A percentile compares a stretch with the other conserved stretches of the same genome.
Evolutionary conservation across 805 yeast species (phyloP).

Genomic region (Candida pseudoglaebosa): DNA sequence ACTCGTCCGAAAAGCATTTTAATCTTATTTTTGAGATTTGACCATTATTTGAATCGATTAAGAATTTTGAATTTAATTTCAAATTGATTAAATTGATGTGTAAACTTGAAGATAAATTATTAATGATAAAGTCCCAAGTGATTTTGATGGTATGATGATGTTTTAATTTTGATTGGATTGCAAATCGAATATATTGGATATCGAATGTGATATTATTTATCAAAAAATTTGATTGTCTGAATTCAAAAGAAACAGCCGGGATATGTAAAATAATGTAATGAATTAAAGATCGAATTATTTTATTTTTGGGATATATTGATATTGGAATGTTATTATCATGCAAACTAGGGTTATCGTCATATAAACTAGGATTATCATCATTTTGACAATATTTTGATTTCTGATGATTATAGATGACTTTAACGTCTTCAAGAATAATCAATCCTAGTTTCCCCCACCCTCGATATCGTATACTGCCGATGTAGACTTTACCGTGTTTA

Average conservation of each 20-base stretch:
- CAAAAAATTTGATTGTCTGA: not conserved
- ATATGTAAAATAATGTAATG: not conserved
- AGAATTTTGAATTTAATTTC: conserved; percentile 1
- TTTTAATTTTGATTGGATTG: not conserved
- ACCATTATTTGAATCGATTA: conserved; percentile 10
- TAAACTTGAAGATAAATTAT: not conserved
- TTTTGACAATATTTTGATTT: not conserved
- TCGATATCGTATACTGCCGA: conserved; percentile 25
- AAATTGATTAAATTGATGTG: not conserved
- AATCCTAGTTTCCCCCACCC: conserved; percentile 37
- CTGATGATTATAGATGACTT: not conserved
- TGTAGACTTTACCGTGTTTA: conserved; percentile 10
- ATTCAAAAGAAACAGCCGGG: not conserved
- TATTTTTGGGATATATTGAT: conserved; percentile 19
- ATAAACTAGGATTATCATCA: not conserved
- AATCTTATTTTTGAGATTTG: conserved; percentile 1
- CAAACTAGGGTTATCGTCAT: not conserved
- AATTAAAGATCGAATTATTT: conserved; percentile 3
- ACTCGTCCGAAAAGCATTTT: conserved; percentile 3
- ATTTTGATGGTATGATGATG: not conserved
- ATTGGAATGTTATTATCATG: not conserved
- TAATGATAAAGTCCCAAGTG: not conserved
- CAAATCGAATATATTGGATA: not conserved
- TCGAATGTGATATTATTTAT: not conserved
- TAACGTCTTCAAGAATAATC: conserved; percentile 26